Base-by-base conservation (phyloP, 805 yeast species). In the Brettanomyces nanus region DNA sequence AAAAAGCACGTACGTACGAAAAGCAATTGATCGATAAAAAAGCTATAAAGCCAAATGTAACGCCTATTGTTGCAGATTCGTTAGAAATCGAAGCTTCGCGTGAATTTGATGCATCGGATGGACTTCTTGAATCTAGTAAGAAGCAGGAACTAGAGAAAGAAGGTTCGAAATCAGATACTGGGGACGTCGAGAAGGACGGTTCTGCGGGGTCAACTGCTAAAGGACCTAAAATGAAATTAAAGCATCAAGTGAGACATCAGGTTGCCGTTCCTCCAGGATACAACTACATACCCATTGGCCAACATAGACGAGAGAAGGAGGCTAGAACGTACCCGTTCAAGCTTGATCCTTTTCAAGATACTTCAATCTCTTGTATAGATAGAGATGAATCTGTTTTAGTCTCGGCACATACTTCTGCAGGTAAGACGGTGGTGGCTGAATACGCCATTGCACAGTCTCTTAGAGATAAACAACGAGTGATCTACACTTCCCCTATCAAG, bases 341-440 rank as follows among this genome's bases (percentile, higher is more conserved):
- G 0, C 70, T 92, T 47, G 99, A 92, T 71, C 97, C 98, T 22
- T 92, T 92, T 70, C 99, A 92, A 66, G 95, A 92, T 49, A 89
- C 95, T 15, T 84, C 97, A 13, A 81, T 92, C 45, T 87, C 95
- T 9, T 90, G 97, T 63, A 92, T 92, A 46, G 97, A 92, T 59
- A 72, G 97, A 55, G 75, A 79, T 49, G 97, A 90, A 62, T 82
- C 95, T 2, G 99, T 92, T 19, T 69, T 92, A 49, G 98, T 92
- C 4, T 87, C 97, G 25, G 99, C 99, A 7, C 97, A 87, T 53
- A 89, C 97, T 0, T 87, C 96, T 36, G 97, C 97, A 9, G 97
- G 97, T 65, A 89, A 89, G 56, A 89, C 97, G 0, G 97, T 89
- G 33, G 97, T 89, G 30, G 97, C 97, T 1, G 97, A 89, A 58